Percentiles rank a stretch among this genome's conserved stretches.
Conservation (phyloP, 345 rosid species). For the Psidium friedrichsthalianum region DNA sequence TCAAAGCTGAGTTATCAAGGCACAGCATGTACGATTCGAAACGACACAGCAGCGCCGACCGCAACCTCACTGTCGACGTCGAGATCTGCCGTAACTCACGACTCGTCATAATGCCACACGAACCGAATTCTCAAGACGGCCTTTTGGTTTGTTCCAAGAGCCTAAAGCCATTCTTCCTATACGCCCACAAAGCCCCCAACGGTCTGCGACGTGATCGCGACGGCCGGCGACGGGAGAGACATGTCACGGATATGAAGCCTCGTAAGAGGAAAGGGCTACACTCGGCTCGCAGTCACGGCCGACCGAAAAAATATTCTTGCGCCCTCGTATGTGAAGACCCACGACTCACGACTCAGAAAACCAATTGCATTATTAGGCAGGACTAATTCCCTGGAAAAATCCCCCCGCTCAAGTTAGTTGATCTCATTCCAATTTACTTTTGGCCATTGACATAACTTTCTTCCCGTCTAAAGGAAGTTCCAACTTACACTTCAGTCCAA, state of each 20-base stretch:
- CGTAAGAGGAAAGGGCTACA: background rate
- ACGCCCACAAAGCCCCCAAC: background rate
- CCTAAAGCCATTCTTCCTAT: background rate
- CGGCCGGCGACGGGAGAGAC: background rate
- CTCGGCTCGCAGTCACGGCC: background rate
- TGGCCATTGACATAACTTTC: no score
- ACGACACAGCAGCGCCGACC: background rate
- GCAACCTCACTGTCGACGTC: background rate
- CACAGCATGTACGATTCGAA: no score
- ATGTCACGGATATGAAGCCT: background rate
- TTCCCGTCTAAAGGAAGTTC: background rate
- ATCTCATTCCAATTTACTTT: background rate
- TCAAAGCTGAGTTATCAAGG: background rate
- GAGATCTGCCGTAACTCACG: background rate
- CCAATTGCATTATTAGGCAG: background rate
- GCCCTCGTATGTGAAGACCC: background rate
- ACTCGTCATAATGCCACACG: fast-evolving
- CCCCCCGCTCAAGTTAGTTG: no score
- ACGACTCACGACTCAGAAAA: background rate
- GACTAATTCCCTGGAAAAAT: background rate
- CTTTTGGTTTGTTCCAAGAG: background rate
- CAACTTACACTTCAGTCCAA: background rate
- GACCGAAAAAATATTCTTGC: background rate
- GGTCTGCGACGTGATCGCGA: background rate
- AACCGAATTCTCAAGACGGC: background rate